These are phyloP conservation scores for Nelumbo lutea DNA, from an alignment of 164 flowering plant species.

Conservation along the genomic window DNA sequence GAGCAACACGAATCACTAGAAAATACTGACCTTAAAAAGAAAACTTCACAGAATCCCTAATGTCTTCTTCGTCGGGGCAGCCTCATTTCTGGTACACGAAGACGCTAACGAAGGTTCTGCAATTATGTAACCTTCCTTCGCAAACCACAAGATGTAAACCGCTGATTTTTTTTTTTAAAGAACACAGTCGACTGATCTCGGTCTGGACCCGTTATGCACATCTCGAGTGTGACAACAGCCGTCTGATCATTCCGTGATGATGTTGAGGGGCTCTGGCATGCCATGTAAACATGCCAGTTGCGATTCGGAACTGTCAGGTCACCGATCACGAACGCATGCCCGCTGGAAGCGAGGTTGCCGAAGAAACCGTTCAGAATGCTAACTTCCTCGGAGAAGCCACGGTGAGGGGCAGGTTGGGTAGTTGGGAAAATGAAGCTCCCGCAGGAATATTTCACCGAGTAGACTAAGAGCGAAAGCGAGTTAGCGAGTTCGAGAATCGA, in stretches of 20 bases:
- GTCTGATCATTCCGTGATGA: not conserved
- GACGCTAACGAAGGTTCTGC: too few species aligned
- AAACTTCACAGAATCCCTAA: too few species aligned
- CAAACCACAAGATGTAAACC: not conserved
- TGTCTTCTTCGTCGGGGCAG: too few species aligned
- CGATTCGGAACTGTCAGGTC: conserved; percentile 25
- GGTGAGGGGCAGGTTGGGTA: conserved; percentile 62
- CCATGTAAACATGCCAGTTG: conserved; percentile 69
- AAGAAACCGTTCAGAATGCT: conserved; percentile 40
- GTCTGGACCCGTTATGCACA: conserved; percentile 77
- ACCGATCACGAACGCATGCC: conserved; percentile 48
- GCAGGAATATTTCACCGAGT: conserved; percentile 48
- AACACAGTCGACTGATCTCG: conserved; percentile 48
- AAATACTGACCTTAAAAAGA: too few species aligned
- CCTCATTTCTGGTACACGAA: too few species aligned
- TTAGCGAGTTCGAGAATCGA: conserved; percentile 38
- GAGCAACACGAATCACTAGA: too few species aligned
- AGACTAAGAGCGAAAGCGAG: conserved; percentile 34
- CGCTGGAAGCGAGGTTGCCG: conserved; percentile 22
- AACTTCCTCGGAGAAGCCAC: conserved; percentile 64
- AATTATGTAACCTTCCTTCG: too few species aligned
- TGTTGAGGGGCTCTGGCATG: conserved; percentile 15
- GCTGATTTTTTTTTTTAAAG: conserved; percentile 35
- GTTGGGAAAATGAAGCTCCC: conserved; percentile 64
- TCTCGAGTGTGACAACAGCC: conserved; percentile 43